Percentiles rank a stretch among this genome's conserved stretches.
Conservation (phyloP, 208 protist species). For the Crithidia fasciculata region DNA sequence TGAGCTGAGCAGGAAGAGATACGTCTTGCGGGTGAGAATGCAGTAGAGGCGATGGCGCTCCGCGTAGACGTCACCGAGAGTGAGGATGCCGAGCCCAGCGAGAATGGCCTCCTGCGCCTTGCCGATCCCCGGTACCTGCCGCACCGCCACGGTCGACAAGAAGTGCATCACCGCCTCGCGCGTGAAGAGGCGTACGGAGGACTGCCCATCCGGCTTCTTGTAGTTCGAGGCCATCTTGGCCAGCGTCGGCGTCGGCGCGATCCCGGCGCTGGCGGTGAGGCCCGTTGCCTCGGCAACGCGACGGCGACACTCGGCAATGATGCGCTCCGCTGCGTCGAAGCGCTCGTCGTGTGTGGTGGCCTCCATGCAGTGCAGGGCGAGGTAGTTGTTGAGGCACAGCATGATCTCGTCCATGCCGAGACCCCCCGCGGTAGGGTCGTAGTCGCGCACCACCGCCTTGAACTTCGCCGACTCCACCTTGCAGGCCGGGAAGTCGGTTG, state of each 20-base stretch:
- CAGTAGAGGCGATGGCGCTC: slow-evolving; percentile 54
- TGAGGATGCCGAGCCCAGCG: slow-evolving; percentile 50
- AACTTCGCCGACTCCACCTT: slow-evolving; percentile 55
- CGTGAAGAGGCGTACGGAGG: slow-evolving; percentile 49
- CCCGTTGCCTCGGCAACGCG: slow-evolving; percentile 50
- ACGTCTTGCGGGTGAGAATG: slow-evolving; percentile 73
- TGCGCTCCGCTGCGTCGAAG: slow-evolving; percentile 46
- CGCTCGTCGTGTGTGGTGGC: slow-evolving; percentile 22
- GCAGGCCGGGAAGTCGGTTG: slow-evolving; percentile 68
- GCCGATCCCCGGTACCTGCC: slow-evolving; percentile 71
- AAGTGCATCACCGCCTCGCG: slow-evolving; percentile 63
- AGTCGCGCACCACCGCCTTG: slow-evolving; percentile 57
- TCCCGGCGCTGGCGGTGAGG: slow-evolving; percentile 82
- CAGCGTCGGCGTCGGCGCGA: slow-evolving; percentile 76
- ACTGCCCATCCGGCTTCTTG: slow-evolving; percentile 95
- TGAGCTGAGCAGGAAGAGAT: slow-evolving; percentile 56
- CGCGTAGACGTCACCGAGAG: slow-evolving; percentile 62
- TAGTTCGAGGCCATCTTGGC: slow-evolving; percentile 91
- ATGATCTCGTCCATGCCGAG: slow-evolving; percentile 79
- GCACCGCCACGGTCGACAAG: slow-evolving; percentile 43
- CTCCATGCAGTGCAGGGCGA: slow-evolving; percentile 22
- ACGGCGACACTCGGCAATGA: slow-evolving; percentile 57
- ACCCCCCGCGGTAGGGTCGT: slow-evolving; percentile 74
- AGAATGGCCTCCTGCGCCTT: slow-evolving; percentile 58
- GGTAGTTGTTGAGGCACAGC: slow-evolving; percentile 64